Base-by-base conservation (phyloP, 495 filamentous ascomycete species). In the Letharia columbiana region DNA sequence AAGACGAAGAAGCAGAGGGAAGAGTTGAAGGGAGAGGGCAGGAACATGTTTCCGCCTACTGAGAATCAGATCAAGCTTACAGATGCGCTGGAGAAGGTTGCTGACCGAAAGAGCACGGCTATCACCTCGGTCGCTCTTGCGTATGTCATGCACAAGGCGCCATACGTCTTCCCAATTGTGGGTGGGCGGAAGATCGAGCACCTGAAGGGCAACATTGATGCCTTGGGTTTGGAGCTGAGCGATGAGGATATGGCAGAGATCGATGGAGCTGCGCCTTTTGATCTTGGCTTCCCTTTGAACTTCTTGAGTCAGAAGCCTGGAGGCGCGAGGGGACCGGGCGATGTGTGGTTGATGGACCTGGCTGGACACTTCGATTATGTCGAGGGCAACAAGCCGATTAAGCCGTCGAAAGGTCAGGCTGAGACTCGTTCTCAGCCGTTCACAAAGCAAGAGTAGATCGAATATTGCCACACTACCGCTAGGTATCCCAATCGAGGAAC, bases 91-190 rank as follows among this genome's bases (percentile, higher is more conserved):
- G 87, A 89, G 64, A 73, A 77, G 12, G 75, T 91, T 35, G 86
- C 85, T 0, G 77, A 80, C 8, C 73, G 71, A 59, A 84, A 85
- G 69, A 77, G 76, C 7, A 81, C 77, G 15, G 63, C 69, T 2
- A 69, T 83, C 23, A 77, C 77, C 0, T 71, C 68, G 58, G 68
- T 79, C 13, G 89, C 89, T 8, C 73, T 91, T 50, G 88, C 89
- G 12, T 92, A 92, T 72, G 85, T 91, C 1, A 82, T 86, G 79
- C 81, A 84, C 69, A 91, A 91, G 76, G 78, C 87, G n/a, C 86
- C 88, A 3, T 87, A 91, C 70, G 87, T 90, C 47, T 88, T 86
- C 70, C 89, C 89, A 1, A 89, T 91, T 68, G 78, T 90, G 35
- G 89, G 88, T 20, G 84, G 84, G 0, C 73, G 86, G 12, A 89